Evolutionary conservation across 371 early-diverging fungal species (phyloP), one percentile per base, ranked within the genome.

Genomic region (Apophysomyces trapeziformis): DNA sequence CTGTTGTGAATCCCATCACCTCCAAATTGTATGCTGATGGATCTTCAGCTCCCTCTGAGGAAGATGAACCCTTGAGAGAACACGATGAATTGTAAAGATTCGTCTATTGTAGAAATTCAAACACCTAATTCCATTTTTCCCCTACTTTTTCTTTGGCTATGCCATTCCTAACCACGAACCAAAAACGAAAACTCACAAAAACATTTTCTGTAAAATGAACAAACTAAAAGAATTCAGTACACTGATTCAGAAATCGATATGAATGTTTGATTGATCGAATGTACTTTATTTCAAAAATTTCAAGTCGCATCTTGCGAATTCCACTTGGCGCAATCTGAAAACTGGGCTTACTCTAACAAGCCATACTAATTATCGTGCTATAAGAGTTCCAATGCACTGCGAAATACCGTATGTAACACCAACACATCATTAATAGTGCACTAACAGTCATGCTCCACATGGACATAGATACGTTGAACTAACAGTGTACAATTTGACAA

Each of bases 1-100:
- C 87, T 39, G 74, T 95, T 60, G 90, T 95, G 43, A 93, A 94
- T 85, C 95, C 95, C 68, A 94, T 96, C 77, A 91, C 91, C 64
- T 71, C 87, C 77, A 93, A 94, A 84, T 79, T 94, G 45, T 94
- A 95, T 73, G 88, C 82, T 63, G 85, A 79, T 65, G 85, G 79
- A 41, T 77, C 81, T 61, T 80, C 80, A 38, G 79, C 75, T 66
- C 79, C 78, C 59, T 75, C 78, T 59, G 85, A 82, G 45, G 83
- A 82, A 58, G 86, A 85, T 60, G 92, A 91, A 69, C 85, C 90
- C 54, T 81, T 87, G 67, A 77, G 80, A 61, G 86, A 82, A 69
- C 92, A 92, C 79, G 92, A 93, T 73, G 93, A 89, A 79, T 78
- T 89, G 78, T 89, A 88, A 87, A 79, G 61, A n/a, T n/a, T 50